Base-by-base conservation (phyloP, 495 filamentous ascomycete genomes). In the Neurospora africana region DNA sequence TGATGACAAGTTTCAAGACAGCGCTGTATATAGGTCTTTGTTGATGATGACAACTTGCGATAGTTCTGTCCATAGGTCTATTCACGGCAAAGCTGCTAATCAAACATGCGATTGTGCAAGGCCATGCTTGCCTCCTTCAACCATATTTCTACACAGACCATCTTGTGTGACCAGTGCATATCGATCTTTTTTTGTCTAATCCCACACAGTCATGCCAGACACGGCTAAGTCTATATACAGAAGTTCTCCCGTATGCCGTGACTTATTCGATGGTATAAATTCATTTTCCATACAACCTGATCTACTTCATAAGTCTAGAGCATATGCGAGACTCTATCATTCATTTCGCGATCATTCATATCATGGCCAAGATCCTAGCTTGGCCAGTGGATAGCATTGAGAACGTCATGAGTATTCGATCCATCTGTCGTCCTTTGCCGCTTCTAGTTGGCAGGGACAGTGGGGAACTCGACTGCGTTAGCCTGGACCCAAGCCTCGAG, bases 401-500 rank as follows among this genome's bases (percentile, higher is more conserved):
- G 27, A 65, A 65, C 27, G 53, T 17, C 53, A 65, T 30, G 27
- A 65, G 15, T 3, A 35, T 35, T 65, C 53, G 13, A 8, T 33
- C 53, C 53, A 65, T 30, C 53, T 65, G 53, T 65, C 53, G 13
- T 65, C 27, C 53, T 35, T 65, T 33, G 27, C 53, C 53, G 23
- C 53, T 65, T 61, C 75, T 81, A 83, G 72, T 83, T 77, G 47
- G 75, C 76, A 35, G 79, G 71, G 33, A 83, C 78, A 37, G 74
- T 81, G 70, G 83, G 82, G 73, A 84, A 84, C 35, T 80, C 75
- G 72, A 76, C 75, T 30, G 81, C 82, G 70, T 86, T 82, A 69
- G 79, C 82, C 78, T 84, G 79, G 69, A 80, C 79, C 83, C 85
- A 85, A 17, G 78, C 76, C 61, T 77, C 78, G 71, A 85, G 73